A percentile compares a stretch with the other conserved stretches of the same genome.
Evolutionary conservation across 768 basidiomycete species (phyloP).

Genomic region (Boletellus sp.): DNA sequence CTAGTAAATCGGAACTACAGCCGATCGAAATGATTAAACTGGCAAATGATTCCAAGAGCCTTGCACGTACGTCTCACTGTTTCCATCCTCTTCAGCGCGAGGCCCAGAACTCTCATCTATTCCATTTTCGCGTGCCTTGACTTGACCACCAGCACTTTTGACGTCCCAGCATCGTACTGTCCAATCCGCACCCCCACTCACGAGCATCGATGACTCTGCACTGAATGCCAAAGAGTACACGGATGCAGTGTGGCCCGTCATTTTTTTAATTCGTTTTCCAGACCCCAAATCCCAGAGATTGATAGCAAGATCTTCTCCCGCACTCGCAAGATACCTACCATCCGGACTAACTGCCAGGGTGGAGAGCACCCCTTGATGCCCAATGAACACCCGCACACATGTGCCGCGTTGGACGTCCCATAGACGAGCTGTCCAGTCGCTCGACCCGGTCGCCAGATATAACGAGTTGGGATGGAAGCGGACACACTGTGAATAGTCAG

Average conservation of each 20-base stretch:
- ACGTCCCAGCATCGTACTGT: constrained; percentile 99
- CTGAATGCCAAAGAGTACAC: constrained; percentile 91
- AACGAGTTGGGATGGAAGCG: constrained; percentile 97
- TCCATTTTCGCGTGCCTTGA: constrained; percentile 58
- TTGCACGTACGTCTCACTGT: constrained; percentile 64
- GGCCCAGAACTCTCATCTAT: constrained; percentile 31
- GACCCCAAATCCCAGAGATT: constrained; percentile 96
- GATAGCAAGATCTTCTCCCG: constrained; percentile 89
- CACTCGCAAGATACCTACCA: constrained; percentile 89
- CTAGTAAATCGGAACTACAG: constrained; percentile 73
- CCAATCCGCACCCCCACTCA: constrained; percentile 91
- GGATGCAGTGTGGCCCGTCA: constrained; percentile 88
- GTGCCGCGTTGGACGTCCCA: constrained; percentile 98
- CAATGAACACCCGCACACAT: constrained; percentile 93
- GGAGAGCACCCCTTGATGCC: constrained; percentile 87
- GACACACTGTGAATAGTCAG: constrained; percentile 60
- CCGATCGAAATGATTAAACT: constrained; percentile 2
- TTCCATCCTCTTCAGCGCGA: constrained; percentile 47
- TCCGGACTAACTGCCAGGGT: constrained; percentile 89
- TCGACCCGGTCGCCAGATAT: constrained; percentile 95
- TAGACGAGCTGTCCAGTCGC: constrained; percentile 90
- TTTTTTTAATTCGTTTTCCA: constrained; percentile 93
- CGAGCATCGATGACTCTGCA: constrained; percentile 84
- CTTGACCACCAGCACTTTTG: constrained; percentile 67
- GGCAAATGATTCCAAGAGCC: not conserved